Evolutionary conservation across 257 asterid species (phyloP).

Genomic region (Nicotiana sylvestris): DNA sequence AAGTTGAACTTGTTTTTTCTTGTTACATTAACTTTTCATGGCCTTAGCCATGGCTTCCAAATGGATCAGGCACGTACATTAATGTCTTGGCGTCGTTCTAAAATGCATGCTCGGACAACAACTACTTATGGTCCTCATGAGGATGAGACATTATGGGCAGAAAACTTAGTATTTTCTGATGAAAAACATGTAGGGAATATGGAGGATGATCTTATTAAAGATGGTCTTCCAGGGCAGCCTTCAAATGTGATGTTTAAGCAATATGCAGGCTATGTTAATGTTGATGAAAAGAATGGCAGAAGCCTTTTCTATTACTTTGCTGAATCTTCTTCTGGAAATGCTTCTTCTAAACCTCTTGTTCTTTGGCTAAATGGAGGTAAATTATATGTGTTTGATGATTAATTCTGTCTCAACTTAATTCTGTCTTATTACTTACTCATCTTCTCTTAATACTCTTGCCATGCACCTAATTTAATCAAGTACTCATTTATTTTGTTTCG

Average conservation of each 20-base stretch:
- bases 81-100: constrained; percentile 24
- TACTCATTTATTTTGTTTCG: not conserved
- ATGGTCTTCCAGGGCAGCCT: constrained; percentile 45
- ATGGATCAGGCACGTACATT: constrained; percentile 27
- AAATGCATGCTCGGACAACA: not conserved
- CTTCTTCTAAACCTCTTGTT: constrained; percentile 30
- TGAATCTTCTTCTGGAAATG: constrained; percentile 28
- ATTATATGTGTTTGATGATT: not conserved
- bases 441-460: not conserved
- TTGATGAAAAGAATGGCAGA: constrained; percentile 24
- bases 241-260: constrained; percentile 27
- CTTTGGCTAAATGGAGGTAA: constrained; percentile 50
- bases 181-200: constrained; percentile 18
- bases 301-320: constrained; percentile 35
- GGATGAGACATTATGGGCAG: constrained; percentile 6
- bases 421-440: not conserved
- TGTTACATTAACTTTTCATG: not conserved
- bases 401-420: not conserved
- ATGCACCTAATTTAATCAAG: not conserved
- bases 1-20: constrained; percentile 11
- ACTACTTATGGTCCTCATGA: not conserved
- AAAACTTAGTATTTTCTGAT: not conserved
- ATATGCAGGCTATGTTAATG: constrained; percentile 35
- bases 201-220: constrained; percentile 33
- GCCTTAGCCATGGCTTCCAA: constrained; percentile 20